Evolutionary conservation across 2,329 filamentous ascomycete genomes (phyloP).

Genomic region (Neonectria faginata): DNA sequence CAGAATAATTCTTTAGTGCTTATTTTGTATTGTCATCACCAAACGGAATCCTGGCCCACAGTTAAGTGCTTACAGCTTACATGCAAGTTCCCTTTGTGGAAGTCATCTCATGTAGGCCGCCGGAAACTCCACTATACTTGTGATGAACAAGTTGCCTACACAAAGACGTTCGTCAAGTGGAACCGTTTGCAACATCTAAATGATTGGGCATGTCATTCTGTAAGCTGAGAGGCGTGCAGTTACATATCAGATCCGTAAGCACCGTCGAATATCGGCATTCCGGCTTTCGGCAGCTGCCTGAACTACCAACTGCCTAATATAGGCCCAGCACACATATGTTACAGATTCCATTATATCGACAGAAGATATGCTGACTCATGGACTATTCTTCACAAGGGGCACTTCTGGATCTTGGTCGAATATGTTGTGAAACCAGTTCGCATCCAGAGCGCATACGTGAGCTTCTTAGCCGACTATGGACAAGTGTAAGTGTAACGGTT

Average conservation of each 20-base stretch:
- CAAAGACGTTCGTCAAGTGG: background rate
- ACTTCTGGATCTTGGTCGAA: background rate
- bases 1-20: background rate
- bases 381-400: background rate
- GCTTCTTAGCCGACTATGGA: background rate
- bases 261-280: background rate
- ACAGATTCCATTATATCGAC: background rate
- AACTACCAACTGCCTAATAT: background rate
- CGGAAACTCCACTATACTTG: background rate
- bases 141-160: background rate
- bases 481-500: background rate
- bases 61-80: background rate
- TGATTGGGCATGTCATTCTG: background rate
- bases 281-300: background rate
- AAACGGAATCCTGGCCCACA: background rate
- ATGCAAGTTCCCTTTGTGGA: background rate
- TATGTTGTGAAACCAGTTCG: background rate
- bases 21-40: background rate
- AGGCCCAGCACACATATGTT: background rate
- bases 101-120: background rate
- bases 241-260: background rate
- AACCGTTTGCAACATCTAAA: background rate
- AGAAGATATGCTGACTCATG: background rate
- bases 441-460: background rate
- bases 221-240: conserved; percentile 6